Evolutionary conservation across 257 asterid species (phyloP).

Genomic region (Schizonepeta tenuifolia): DNA sequence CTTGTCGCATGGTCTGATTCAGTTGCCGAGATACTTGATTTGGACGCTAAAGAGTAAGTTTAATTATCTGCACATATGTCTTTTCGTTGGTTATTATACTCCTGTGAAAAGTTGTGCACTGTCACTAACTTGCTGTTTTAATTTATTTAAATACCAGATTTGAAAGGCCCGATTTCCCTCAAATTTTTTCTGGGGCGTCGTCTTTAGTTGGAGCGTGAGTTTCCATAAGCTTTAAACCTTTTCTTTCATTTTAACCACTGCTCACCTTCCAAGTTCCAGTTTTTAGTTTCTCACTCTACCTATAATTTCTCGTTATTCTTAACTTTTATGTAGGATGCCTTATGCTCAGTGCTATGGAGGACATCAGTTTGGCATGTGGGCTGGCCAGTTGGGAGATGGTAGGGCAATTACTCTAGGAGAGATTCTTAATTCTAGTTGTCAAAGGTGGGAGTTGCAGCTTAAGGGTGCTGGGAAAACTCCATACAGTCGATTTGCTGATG

Average conservation of each 20-base stretch:
- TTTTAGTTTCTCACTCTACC: background rate
- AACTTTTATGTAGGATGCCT: conserved; percentile 50
- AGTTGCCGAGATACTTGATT: conserved; percentile 77
- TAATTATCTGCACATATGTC: conserved; percentile 9
- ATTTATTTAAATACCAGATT: conserved; percentile 66
- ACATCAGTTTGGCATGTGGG: conserved; percentile 99
- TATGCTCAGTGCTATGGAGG: conserved; percentile 99
- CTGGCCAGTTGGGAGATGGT: conserved; percentile 99
- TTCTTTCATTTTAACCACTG: background rate
- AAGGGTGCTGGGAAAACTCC: conserved; percentile 99
- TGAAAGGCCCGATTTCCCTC: conserved; percentile 82
- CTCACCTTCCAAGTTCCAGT: background rate
- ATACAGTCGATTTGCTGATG: conserved; percentile 99
- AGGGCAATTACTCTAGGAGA: conserved; percentile 98
- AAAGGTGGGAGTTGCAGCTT: conserved; percentile 97
- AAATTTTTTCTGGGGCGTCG: conserved; percentile 71
- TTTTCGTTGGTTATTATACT: conserved; percentile 11
- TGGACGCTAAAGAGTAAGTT: conserved; percentile 87
- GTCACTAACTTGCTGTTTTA: conserved; percentile 24
- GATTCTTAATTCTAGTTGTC: conserved; percentile 66
- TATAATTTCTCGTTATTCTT: conserved; percentile 10
- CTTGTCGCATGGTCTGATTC: conserved; percentile 92
- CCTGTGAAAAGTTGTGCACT: conserved; percentile 25
- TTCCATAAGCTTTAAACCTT: conserved; percentile 12
- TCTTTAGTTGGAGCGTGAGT: conserved; percentile 79